Evolutionary conservation across 2,329 filamentous ascomycete genomes (phyloP).

Genomic region (Trichoderma breve): DNA sequence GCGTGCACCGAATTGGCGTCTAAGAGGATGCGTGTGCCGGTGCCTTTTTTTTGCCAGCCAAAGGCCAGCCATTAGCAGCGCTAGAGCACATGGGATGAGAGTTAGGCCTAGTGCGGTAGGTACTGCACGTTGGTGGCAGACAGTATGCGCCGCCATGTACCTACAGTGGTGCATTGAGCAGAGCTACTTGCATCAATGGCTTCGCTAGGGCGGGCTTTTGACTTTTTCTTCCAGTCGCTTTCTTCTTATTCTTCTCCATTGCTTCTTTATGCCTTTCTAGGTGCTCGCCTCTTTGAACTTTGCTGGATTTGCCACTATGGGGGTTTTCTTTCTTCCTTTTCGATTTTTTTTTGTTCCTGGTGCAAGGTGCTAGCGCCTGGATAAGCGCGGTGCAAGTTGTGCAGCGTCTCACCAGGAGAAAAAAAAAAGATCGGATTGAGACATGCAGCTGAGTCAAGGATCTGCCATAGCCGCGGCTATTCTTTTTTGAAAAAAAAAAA

Average conservation of each 20-base stretch:
- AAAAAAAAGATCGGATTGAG: neutral
- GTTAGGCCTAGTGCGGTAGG: neutral
- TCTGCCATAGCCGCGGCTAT: neutral
- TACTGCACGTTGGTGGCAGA: neutral
- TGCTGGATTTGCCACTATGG: neutral
- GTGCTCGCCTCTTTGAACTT: neutral
- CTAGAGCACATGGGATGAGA: neutral
- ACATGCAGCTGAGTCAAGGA: neutral
- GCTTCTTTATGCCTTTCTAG: neutral
- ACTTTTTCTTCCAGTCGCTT: neutral
- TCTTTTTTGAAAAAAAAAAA: neutral
- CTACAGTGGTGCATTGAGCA: neutral
- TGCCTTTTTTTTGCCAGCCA: conserved; percentile 1
- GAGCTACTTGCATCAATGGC: neutral
- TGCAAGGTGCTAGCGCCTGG: neutral
- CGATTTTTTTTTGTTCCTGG: neutral
- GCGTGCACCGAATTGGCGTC: conserved; percentile 16
- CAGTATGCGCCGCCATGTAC: neutral
- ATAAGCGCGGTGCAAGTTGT: conserved; percentile 3
- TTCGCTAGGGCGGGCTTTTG: neutral
- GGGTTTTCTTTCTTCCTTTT: neutral
- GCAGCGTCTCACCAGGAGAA: neutral
- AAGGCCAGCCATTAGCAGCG: neutral
- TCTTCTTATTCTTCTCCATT: neutral
- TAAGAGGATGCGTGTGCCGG: neutral